Base-by-base conservation (phyloP, 176 grass and related monocot genomes). In the Avena eriantha region DNA sequence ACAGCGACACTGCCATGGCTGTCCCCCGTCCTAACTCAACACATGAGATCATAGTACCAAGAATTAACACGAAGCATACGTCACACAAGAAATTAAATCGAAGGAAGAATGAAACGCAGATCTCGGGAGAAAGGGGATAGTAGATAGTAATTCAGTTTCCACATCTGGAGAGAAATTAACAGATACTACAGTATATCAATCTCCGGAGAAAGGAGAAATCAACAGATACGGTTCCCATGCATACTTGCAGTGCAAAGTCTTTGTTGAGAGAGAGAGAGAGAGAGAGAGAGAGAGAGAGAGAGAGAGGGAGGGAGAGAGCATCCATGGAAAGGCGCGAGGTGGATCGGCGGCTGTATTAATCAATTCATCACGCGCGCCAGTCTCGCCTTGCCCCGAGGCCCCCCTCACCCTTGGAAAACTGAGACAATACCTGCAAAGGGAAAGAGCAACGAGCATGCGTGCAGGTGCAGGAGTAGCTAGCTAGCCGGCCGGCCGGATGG, bases 11-110 rank as follows among this genome's bases (percentile, higher is more conserved):
- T 78, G 64, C 87, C 82, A 85, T 89, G 82, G 34, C 68, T 47
- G 23, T 14, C 81, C 65, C 46, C 21, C 24, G 33, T 45, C 47
- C 64, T 78, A 70, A 43, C 49, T 22, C 56, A 84, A 16, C 76
- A 84, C 87, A 89, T 89, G 82, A 89, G 82, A 85, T 68, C 65
- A 68, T 85, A 77, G 74, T 67, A 83, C 8, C 11, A 63, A 23
- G 72, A 16, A 65, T 65, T 65, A 74, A 80, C 23, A 21, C 56
- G 46, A 35, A 79, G 7, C 46, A 33, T 24, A 79, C 11, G 26
- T 43, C 59, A n/a, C 65, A 64, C 23, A 51, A 31, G 10, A 8
- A 16, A 45, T 7, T 65, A 13, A 79, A 73, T 13, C 75, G 17
- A 56, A 19, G 4, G 50, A 65, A 35, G 10, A 22, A 88, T 33